Base-by-base conservation (phyloP, 1,284 basidiomycete genomes). In the Mycena sp. region DNA sequence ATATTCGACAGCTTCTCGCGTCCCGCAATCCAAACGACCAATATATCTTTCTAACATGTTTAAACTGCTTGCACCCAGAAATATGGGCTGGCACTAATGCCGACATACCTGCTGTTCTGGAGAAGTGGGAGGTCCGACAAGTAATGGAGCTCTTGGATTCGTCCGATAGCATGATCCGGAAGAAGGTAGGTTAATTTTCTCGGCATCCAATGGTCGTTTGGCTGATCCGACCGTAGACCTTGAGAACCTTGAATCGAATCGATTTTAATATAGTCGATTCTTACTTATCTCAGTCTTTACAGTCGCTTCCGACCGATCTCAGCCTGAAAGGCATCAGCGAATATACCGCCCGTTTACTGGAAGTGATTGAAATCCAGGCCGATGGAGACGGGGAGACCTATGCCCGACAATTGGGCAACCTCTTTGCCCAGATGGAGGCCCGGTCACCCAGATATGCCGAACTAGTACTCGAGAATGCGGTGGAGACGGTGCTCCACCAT, bases 71-170 rank as follows among this genome's bases (percentile, higher is more conserved):
- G 12, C 82, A 88, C 67, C 81, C 86, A 4, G 72, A 72, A 25
- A 67, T 87, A 32, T 93, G 91, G 91, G 87, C 90, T 6, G 91
- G 91, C 10, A 87, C 81, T 5, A 75, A 73, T 16, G 72, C 79
- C 3, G 79, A 82, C 6, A 74, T 82, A 26, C 81, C 83, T 35
- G 76, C 85, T 2, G 76, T 86, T 5, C 73, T 93, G 50, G 87
- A 91, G 32, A 84, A 79, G 58, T 83, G 83, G 81, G 91, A 93
- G 62, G 91, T 93, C 30, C 87, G 88, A 61, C 78, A 80, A 35
- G 79, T 93, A 25, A 88, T 93, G 84, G 81, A 81, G 60, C 75
- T 89, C 21, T 76, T 93, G 25, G 83, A 87, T 61, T 87, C 84
- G 6, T 72, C 79, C 2, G 92, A 93, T 73, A 67, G 72, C 12